A percentile compares a stretch with the other conserved stretches of the same genome.
Evolutionary conservation across 345 rosid genomes (phyloP).

Genomic region (Abelmoschus esculentus): DNA sequence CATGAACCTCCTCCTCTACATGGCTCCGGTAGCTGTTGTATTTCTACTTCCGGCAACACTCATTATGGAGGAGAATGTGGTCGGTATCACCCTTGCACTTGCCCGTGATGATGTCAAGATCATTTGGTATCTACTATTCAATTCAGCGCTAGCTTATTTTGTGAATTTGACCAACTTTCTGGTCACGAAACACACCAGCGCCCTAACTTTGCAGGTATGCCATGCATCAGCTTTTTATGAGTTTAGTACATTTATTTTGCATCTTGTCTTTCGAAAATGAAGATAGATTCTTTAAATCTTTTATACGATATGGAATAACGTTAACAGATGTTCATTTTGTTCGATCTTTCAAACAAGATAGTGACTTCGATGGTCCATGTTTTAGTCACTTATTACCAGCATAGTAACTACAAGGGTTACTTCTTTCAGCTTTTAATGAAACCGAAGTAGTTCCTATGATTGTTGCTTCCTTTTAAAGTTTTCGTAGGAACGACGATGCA

Average conservation of each 20-base stretch:
- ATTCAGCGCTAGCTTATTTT: constrained; percentile 85
- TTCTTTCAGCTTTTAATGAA: background rate
- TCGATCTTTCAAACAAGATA: background rate
- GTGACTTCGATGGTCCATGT: background rate
- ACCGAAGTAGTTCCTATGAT: background rate
- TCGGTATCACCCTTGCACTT: constrained; percentile 88
- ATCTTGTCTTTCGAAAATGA: background rate
- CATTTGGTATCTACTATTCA: constrained; percentile 91
- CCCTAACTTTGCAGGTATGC: constrained; percentile 88
- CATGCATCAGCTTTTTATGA: background rate
- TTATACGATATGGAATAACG: too few species aligned
- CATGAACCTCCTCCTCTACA: constrained; percentile 93
- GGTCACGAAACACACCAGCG: constrained; percentile 99
- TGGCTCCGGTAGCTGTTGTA: constrained; percentile 97
- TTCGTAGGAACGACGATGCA: background rate
- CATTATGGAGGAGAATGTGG: constrained; percentile 89
- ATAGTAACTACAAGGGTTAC: background rate
- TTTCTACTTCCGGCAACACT: constrained; percentile 92
- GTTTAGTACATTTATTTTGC: background rate
- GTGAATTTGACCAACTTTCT: constrained; percentile 95
- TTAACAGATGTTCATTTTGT: too few species aligned
- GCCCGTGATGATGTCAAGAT: constrained; percentile 85
- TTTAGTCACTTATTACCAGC: background rate
- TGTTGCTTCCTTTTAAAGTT: background rate
- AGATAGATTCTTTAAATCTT: background rate